Evolutionary conservation across 768 basidiomycete genomes (phyloP).

Genomic region (Tulasnella sp.): DNA sequence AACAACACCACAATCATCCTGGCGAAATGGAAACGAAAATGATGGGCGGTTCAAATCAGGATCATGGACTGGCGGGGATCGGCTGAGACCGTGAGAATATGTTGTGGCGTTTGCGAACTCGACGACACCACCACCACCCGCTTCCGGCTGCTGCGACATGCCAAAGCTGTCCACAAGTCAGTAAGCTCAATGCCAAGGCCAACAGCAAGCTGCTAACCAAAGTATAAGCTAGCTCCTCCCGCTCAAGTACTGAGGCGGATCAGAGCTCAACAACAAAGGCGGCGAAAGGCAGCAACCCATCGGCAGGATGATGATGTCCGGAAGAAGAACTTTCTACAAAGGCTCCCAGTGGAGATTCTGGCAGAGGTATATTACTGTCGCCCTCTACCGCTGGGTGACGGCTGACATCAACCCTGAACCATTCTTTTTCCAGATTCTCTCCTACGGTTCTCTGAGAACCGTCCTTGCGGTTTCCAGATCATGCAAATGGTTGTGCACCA

Average conservation of each 20-base stretch:
- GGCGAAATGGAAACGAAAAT: too few species aligned
- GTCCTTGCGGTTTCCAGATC: constrained; percentile 26
- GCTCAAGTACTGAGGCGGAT: background rate
- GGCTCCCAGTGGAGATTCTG: constrained; percentile 18
- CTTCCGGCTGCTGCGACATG: background rate
- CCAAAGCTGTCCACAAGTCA: background rate
- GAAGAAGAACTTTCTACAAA: constrained; percentile 13
- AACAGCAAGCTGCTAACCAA: background rate
- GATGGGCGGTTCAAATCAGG: background rate
- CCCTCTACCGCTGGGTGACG: too few species aligned
- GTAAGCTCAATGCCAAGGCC: background rate
- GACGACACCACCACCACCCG: too few species aligned
- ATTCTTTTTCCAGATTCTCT: constrained; percentile 14
- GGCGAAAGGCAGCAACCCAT: background rate
- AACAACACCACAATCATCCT: too few species aligned
- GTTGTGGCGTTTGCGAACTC: background rate
- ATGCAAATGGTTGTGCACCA: constrained; percentile 30
- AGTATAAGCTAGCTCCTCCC: background rate
- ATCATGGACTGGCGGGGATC: background rate
- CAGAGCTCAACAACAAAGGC: background rate
- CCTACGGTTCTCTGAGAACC: constrained; percentile 21
- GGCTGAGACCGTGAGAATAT: background rate
- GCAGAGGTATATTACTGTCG: background rate
- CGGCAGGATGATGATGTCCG: background rate
- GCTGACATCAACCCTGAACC: background rate